Evolutionary conservation across 192 early-diverging fungal genomes (phyloP).

Genomic region (Dissophora ornata): DNA sequence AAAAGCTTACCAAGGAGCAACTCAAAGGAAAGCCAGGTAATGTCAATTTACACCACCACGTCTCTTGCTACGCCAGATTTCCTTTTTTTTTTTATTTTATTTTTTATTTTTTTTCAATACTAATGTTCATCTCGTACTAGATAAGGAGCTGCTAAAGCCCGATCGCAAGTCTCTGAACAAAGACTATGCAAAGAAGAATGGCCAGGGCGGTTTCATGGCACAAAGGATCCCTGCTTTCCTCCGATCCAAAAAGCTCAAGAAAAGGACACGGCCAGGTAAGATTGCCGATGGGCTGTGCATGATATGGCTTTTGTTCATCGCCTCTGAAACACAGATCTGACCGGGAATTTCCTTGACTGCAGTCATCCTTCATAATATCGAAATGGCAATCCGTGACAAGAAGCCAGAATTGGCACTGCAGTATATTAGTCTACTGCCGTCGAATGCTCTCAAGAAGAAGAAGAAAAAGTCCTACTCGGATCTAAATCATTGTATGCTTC

Average conservation of each 20-base stretch:
- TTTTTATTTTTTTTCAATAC: too few relatives aligned
- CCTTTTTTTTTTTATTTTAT: too few relatives aligned
- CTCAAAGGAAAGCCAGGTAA: slow-evolving; percentile 59
- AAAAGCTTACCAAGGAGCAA: slow-evolving; percentile 48
- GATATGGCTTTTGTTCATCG: not conserved
- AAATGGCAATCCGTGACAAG: slow-evolving; percentile 55
- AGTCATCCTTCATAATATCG: slow-evolving; percentile 58
- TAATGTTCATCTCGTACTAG: too few relatives aligned
- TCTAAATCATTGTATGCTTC: slow-evolving; percentile 54
- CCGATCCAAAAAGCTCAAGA: slow-evolving; percentile 45
- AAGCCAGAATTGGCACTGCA: slow-evolving; percentile 52
- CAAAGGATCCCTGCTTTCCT: slow-evolving; percentile 46
- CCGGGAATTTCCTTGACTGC: not conserved
- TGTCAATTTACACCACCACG: too few relatives aligned
- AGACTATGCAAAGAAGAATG: slow-evolving; percentile 35
- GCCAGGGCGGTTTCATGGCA: slow-evolving; percentile 48
- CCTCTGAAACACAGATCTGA: not conserved
- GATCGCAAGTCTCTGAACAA: slow-evolving; percentile 47
- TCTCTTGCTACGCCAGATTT: too few relatives aligned
- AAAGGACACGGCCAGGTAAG: slow-evolving; percentile 46
- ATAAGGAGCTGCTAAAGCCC: slow-evolving; percentile 46
- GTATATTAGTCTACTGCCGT: slow-evolving; percentile 48
- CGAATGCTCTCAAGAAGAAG: slow-evolving; percentile 55
- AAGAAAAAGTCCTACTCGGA: slow-evolving; percentile 55
- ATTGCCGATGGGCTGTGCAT: too few relatives aligned